Base-by-base conservation (phyloP, 2,329 filamentous ascomycete genomes). In the Intubia oerlemansii region DNA sequence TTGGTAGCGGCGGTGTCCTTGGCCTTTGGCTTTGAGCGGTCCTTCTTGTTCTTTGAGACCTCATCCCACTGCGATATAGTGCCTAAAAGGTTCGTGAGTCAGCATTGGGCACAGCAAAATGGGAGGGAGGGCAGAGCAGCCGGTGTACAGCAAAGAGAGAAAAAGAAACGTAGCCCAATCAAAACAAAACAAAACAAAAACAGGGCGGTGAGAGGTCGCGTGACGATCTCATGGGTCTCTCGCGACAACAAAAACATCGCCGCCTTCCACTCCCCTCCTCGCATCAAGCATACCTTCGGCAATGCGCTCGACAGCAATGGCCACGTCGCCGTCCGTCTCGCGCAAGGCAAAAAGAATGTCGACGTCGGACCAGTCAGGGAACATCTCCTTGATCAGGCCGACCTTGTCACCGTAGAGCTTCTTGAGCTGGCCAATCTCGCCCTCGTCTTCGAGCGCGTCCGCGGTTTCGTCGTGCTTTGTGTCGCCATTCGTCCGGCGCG, bases 281-380 rank as follows among this genome's bases (percentile, higher is more conserved):
- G n/a, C n/a, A n/a, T n/a, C n/a, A n/a, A 28, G 29, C 44, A 37
- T 59, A 82, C 77, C 77, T 52, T 84, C 74, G 42, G 73, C 69
- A 50, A 88, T 85, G 51, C 72, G 71, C 44, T 76, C 71, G 46
- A 79, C 76, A 39, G 77, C 69, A 42, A 66, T 54, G 41, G 76
- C 66, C 44, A 81, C 60, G 52, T 88, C 77, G 43, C 78, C 79
- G 43, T 79, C 66, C 32, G 74, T 76, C 59, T 98, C 88, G 52
- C 91, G 71, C 34, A 98, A 63, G 36, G 84, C 84, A 50, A 88
- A 88, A 38, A 95, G 70, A 38, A 95, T 69, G 51, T 95, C 85
- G 51, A 84, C 80, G 46, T 92, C 80, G 42, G 82, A 85, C 88
- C 85, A 95, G 52, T 82, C 76, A 34, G 80, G 71, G 58, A 92